A percentile compares a stretch with the other conserved stretches of the same genome.
phyloP scores from a whole-genome alignment of 148 eudicot species.

The Chenopodium formosanum region DNA sequence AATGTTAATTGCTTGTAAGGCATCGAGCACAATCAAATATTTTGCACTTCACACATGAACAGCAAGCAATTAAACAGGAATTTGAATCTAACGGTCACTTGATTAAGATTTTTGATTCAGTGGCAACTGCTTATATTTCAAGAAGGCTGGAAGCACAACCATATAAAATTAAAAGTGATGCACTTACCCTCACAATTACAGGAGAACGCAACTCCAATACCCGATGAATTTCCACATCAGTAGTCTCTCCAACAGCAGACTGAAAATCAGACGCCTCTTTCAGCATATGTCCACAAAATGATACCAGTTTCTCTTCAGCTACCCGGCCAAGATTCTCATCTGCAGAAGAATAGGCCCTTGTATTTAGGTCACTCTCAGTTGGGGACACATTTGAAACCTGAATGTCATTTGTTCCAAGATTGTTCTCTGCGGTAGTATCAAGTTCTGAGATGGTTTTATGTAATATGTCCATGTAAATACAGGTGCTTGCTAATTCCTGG shows the following conservation, averaged over 20 bases:
- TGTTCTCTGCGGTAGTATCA: conserved; percentile 32
- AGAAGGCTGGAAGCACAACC: background rate
- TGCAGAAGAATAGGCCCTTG: conserved; percentile 17
- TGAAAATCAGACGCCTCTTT: conserved; percentile 96
- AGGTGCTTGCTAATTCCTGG: conserved; percentile 83
- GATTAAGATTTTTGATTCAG: background rate
- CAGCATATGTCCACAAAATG: conserved; percentile 86
- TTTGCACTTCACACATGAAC: background rate
- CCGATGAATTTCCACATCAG: conserved; percentile 86
- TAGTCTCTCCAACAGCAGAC: conserved; percentile 64
- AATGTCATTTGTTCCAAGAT: conserved; percentile 12
- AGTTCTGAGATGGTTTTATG: conserved; percentile 73
- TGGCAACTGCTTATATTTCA: background rate
- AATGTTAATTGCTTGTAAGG: background rate
- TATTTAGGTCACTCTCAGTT: background rate
- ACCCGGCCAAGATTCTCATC: conserved; percentile 62
- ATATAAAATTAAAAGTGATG: background rate
- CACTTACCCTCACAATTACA: conserved; percentile 73
- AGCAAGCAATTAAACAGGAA: background rate
- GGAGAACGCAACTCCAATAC: conserved; percentile 95
- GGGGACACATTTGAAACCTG: conserved; percentile 27
- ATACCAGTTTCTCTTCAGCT: conserved; percentile 83
- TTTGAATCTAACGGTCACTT: background rate
- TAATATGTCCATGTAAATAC: conserved; percentile 83
- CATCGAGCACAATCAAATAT: background rate